Base-by-base conservation (phyloP, 1,284 basidiomycete genomes). In the Ceratobasidium sp. region DNA sequence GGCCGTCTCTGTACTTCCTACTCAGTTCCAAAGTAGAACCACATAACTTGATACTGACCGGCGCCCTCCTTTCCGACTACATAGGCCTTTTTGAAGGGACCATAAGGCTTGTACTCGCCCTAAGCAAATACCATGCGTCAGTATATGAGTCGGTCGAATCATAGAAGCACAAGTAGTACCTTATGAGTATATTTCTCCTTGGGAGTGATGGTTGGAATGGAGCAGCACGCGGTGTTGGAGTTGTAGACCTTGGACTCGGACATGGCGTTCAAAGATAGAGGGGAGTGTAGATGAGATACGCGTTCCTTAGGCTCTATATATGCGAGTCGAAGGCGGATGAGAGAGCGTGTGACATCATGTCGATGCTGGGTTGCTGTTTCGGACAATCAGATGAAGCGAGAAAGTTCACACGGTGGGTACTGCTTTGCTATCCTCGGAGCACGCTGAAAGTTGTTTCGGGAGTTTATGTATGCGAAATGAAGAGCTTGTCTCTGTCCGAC, bases 161-260 rank as follows among this genome's bases (percentile, higher is more conserved):
- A 4, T 20, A 40, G 28, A 10, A 18, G 18, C 2, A 39, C 40
- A 23, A 28, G 4, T 4, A 83, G 84, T 91, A 91, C 75, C 75
- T 77, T 68, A 26, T 42, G 53, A 23, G 23, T 46, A 26, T 77
- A 77, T 26, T 69, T 46, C 79, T 89, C 85, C 12, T 64, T 71
- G 1, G 87, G 88, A 76, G 86, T 83, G 12, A 90, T 89, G 3
- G 89, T 88, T 3, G 90, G 89, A 68, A 90, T 88, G 23, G 86
- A 86, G 86, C 91, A 92, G 85, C 91, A 92, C 53, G 90, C 89
- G 49, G 84, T 84, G 85, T 91, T 91, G 58, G 87, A 87, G 84
- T 90, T 89, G 85, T 91, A 88, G 23, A 89, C 83, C 39, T 86
- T 85, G 40, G 86, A 84, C 49, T 33, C 33, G 33, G 33, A 33